Percentiles rank a stretch among this genome's conserved stretches.
These are phyloP conservation scores for Ascochyta pisi DNA, from an alignment of 2,329 filamentous ascomycete species.

Conservation along the genomic window DNA sequence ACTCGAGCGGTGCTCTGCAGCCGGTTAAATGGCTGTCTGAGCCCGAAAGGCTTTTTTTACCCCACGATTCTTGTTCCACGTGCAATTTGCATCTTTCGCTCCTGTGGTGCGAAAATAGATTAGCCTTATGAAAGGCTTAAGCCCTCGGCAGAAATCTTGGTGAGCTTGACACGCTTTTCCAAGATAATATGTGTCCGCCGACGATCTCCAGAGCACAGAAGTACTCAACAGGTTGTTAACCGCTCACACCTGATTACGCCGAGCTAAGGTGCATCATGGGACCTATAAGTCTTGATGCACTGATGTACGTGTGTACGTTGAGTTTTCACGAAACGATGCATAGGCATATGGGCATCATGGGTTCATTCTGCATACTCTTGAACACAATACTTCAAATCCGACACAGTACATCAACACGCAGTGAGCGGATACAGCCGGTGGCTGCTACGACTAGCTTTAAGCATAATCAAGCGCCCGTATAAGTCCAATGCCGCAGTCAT, in stretches of 20 bases:
- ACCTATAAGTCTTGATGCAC: not conserved
- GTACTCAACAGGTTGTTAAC: not conserved
- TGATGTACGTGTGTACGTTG: not conserved
- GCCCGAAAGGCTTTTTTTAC: not conserved
- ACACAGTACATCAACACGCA: not conserved
- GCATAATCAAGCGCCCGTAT: not conserved
- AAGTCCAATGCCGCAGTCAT: not conserved
- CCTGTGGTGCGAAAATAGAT: constrained; percentile 14
- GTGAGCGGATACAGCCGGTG: not conserved
- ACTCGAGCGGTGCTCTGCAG: not conserved
- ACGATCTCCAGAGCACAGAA: too few relatives aligned
- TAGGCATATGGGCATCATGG: not conserved
- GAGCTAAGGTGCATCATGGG: not conserved
- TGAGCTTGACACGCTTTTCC: constrained; percentile 15
- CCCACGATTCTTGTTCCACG: not conserved
- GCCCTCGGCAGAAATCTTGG: constrained; percentile 22
- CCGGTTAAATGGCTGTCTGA: not conserved
- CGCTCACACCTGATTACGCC: not conserved
- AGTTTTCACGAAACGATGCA: not conserved
- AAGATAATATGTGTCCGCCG: not conserved
- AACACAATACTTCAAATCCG: not conserved
- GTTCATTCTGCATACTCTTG: not conserved
- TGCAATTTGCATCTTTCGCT: not conserved
- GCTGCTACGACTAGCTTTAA: not conserved
- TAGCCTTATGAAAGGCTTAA: constrained; percentile 22